Conservation (phyloP, 1,284 basidiomycete genomes). For the Cryptococcus maquisensis region DNA sequence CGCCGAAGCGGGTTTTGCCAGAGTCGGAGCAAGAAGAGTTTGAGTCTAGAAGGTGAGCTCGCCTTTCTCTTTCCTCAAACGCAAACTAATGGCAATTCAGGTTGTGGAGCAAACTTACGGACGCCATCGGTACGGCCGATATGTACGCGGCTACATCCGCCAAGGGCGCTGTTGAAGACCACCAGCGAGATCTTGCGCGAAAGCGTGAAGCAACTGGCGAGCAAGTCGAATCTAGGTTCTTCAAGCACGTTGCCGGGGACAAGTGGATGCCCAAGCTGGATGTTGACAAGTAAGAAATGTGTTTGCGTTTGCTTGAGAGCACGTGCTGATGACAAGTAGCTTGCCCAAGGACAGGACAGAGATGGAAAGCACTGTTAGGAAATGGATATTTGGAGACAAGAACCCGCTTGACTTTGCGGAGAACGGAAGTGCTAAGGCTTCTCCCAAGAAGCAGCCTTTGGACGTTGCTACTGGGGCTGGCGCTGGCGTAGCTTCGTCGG, state of each 20-base stretch:
- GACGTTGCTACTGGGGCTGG: not conserved
- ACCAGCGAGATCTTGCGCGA: conserved; percentile 77
- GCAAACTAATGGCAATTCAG: conserved; percentile 45
- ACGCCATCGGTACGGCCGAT: conserved; percentile 80
- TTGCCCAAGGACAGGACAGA: conserved; percentile 64
- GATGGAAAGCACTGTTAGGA: conserved; percentile 58
- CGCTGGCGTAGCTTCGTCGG: conserved; percentile 1
- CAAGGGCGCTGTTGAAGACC: conserved; percentile 88
- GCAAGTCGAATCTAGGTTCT: conserved; percentile 64
- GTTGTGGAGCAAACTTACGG: conserved; percentile 80
- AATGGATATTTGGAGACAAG: conserved; percentile 57
- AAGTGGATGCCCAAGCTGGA: conserved; percentile 74
- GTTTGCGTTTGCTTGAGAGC: conserved; percentile 1
- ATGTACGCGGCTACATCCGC: conserved; percentile 91
- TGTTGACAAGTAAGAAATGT: conserved; percentile 54
- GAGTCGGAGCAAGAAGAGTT: conserved; percentile 84
- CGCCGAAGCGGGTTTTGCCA: conserved; percentile 76
- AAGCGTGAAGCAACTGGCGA: conserved; percentile 67
- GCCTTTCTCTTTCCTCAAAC: not conserved
- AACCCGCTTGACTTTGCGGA: conserved; percentile 14
- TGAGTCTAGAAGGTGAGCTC: conserved; percentile 72
- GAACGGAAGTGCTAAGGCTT: not conserved
- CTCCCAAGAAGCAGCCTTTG: not conserved
- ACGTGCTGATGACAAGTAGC: conserved; percentile 49
- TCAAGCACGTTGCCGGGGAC: conserved; percentile 61